Conservation (phyloP, 2,329 filamentous ascomycete genomes). For the Alternaria sp. region DNA sequence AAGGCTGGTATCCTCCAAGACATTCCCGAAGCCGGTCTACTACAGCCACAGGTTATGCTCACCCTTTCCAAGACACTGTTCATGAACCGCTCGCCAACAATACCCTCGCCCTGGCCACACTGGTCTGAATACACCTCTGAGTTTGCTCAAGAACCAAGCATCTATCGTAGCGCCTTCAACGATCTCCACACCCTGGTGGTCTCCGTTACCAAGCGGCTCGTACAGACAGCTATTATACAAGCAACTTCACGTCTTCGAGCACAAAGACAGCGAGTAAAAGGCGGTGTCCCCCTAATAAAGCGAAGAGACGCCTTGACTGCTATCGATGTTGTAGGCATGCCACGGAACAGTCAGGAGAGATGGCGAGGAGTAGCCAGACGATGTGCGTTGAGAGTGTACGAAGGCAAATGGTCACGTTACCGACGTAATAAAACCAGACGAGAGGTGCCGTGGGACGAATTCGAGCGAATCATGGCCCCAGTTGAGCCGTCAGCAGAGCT, state of each 20-base stretch:
- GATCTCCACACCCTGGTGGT: slow-evolving; percentile 76
- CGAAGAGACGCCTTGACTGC: slow-evolving; percentile 63
- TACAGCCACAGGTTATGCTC: slow-evolving; percentile 41
- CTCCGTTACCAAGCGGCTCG: slow-evolving; percentile 73
- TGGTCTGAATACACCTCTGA: slow-evolving; percentile 43
- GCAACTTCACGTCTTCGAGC: slow-evolving; percentile 73
- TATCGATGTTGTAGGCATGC: slow-evolving; percentile 62
- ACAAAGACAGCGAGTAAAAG: slow-evolving; percentile 42
- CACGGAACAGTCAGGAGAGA: slow-evolving; percentile 55
- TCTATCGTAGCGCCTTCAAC: slow-evolving; percentile 77
- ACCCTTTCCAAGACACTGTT: slow-evolving; percentile 44
- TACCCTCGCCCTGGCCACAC: slow-evolving; percentile 40
- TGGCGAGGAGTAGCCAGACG: slow-evolving; percentile 63
- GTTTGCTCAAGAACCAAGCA: slow-evolving; percentile 63
- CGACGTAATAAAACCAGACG: slow-evolving; percentile 29
- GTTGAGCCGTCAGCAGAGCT: slow-evolving; percentile 32
- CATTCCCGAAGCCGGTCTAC: slow-evolving; percentile 45
- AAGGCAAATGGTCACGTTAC: slow-evolving; percentile 19
- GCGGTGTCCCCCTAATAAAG: slow-evolving; percentile 50
- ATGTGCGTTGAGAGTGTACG: slow-evolving; percentile 60
- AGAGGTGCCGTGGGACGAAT: slow-evolving; percentile 56
- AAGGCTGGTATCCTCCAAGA: slow-evolving; percentile 27
- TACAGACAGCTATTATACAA: slow-evolving; percentile 74
- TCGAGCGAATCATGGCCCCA: slow-evolving; percentile 39
- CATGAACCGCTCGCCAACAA: slow-evolving; percentile 45